Evolutionary conservation across 2,329 filamentous ascomycete genomes (phyloP).

Genomic region (Helotiales sp.): DNA sequence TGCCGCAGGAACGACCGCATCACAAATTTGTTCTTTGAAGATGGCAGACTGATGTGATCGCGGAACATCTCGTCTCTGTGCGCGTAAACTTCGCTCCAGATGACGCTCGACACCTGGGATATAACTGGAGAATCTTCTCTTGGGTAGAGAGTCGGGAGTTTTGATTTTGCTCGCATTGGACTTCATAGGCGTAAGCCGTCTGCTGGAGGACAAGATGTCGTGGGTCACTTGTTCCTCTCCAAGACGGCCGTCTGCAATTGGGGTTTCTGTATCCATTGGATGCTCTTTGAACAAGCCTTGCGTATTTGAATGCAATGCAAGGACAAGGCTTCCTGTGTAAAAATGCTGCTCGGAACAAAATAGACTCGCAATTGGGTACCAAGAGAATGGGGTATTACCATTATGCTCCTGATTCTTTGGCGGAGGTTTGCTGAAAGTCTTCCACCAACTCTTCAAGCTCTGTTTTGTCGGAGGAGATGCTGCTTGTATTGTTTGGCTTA

Average conservation of each 20-base stretch:
- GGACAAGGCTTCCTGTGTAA: constrained; percentile 17
- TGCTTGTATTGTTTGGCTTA: constrained; percentile 40
- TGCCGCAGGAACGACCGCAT: neutral
- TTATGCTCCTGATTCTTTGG: constrained; percentile 58
- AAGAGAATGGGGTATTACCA: constrained; percentile 49
- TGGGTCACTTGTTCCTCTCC: constrained; percentile 14
- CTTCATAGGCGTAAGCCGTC: neutral
- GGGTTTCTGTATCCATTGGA: constrained; percentile 11
- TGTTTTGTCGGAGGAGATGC: constrained; percentile 81
- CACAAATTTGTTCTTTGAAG: neutral
- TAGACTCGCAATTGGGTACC: constrained; percentile 12
- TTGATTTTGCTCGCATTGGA: neutral
- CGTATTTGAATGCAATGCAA: neutral
- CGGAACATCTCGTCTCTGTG: neutral
- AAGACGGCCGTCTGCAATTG: constrained; percentile 12
- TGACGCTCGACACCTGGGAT: neutral
- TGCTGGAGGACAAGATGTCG: constrained; percentile 14
- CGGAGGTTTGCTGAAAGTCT: constrained; percentile 77
- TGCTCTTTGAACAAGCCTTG: constrained; percentile 17
- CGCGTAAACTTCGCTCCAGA: constrained; percentile 9
- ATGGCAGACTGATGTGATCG: neutral
- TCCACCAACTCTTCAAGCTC: constrained; percentile 97
- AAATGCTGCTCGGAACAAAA: constrained; percentile 10
- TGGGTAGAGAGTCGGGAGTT: neutral
- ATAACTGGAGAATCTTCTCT: neutral